Conservation (phyloP, 1,139 yeast species). For the Yamadazyma epiphylla region DNA sequence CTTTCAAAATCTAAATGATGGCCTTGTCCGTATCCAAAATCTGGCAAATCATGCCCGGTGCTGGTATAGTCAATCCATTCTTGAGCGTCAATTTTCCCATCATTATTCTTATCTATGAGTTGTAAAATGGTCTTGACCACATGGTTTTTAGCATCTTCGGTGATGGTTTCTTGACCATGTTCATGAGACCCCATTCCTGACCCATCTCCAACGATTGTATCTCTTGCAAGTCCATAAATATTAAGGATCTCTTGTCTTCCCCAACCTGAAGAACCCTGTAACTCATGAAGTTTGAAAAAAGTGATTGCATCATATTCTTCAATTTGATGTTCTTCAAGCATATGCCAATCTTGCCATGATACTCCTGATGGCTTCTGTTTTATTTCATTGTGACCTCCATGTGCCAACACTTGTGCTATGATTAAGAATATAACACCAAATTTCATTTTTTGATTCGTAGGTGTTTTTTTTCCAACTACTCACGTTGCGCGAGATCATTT, state of each 20-base stretch:
- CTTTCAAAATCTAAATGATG: slow-evolving; percentile 93
- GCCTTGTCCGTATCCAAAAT: slow-evolving; percentile 93
- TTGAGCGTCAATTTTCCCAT: slow-evolving; percentile 58
- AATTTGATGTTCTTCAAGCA: slow-evolving; percentile 81
- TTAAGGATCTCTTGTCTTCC: slow-evolving; percentile 67
- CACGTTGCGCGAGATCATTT: too few relatives aligned
- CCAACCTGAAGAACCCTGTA: slow-evolving; percentile 49
- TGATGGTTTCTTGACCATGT: slow-evolving; percentile 49
- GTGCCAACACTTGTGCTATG: slow-evolving; percentile 12
- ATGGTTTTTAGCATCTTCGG: slow-evolving; percentile 52
- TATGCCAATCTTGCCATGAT: slow-evolving; percentile 82
- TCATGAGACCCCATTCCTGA: slow-evolving; percentile 85
- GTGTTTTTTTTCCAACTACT: not conserved
- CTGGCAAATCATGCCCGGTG: slow-evolving; percentile 77
- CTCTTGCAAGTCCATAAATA: slow-evolving; percentile 74
- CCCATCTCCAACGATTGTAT: slow-evolving; percentile 78
- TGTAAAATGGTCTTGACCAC: slow-evolving; percentile 55
- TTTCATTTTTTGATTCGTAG: not conserved
- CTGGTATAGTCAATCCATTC: slow-evolving; percentile 69
- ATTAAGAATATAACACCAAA: not conserved
- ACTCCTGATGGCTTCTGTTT: slow-evolving; percentile 44
- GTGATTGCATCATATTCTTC: slow-evolving; percentile 70
- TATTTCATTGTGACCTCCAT: slow-evolving; percentile 15
- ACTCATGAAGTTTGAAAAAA: slow-evolving; percentile 82
- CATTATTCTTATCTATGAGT: slow-evolving; percentile 63